Evolutionary conservation across 306 rosid species (phyloP).

Genomic region (Calophaca sinica): DNA sequence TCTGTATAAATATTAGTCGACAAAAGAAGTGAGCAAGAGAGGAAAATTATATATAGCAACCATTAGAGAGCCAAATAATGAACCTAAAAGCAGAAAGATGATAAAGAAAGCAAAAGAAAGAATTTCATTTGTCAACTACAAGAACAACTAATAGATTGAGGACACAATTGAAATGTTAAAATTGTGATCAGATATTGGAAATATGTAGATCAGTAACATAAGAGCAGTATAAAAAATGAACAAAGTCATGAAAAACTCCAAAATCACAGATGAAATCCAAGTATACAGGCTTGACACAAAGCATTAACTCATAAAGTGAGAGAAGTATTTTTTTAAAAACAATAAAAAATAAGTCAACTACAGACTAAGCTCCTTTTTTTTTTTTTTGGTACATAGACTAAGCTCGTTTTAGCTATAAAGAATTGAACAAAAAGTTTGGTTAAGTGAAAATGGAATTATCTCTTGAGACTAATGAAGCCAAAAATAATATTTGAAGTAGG

Average conservation of each 20-base stretch:
- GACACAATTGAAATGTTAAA: slow-evolving; percentile 8
- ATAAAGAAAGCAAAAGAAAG: slow-evolving; percentile 30
- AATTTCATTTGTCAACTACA: slow-evolving; percentile 10
- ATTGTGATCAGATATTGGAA: slow-evolving; percentile 24
- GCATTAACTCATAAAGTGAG: neutral
- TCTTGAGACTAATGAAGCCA: slow-evolving; percentile 5
- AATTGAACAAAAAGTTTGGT: neutral
- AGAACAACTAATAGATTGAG: slow-evolving; percentile 10
- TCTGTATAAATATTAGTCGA: too few relatives aligned
- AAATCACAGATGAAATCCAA: neutral
- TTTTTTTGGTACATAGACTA: too few relatives aligned
- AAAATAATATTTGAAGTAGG: neutral
- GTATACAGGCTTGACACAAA: neutral
- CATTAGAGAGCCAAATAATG: too few relatives aligned
- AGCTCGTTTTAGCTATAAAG: neutral
- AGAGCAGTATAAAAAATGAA: slow-evolving; percentile 26
- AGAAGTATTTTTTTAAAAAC: neutral
- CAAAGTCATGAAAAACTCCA: slow-evolving; percentile 1
- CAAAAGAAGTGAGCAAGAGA: too few relatives aligned
- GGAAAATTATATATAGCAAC: too few relatives aligned
- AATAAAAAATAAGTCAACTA: neutral
- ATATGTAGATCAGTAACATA: slow-evolving; percentile 5
- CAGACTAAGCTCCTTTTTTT: slow-evolving; percentile 3
- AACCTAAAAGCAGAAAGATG: neutral
- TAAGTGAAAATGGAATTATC: neutral